Percentiles rank a stretch among this genome's conserved stretches.
Evolutionary conservation across 1,284 basidiomycete genomes (phyloP).

Genomic region (Trichosporon sp.): DNA sequence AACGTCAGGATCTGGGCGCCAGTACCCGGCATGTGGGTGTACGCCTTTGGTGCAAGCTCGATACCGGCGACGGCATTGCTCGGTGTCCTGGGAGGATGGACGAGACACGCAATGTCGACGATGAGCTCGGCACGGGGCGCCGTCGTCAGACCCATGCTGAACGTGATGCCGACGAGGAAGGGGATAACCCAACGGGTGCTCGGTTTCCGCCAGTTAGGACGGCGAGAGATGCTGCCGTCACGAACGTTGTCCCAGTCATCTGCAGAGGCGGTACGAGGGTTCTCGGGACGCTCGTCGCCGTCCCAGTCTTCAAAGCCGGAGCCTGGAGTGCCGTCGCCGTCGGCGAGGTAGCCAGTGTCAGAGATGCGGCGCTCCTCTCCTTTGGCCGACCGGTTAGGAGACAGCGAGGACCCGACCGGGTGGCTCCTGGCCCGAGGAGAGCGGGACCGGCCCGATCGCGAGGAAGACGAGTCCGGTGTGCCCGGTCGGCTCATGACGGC

Average conservation of each 20-base stretch:
- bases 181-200: constrained; percentile 50
- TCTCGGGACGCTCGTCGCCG: not conserved
- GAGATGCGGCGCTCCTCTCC: not conserved
- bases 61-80: constrained; percentile 21
- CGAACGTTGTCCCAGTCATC: constrained; percentile 41
- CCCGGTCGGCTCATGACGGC: not conserved
- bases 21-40: not conserved
- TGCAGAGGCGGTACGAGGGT: constrained; percentile 18
- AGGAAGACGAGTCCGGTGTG: not conserved
- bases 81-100: constrained; percentile 45
- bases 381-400: not conserved
- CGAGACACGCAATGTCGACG: constrained; percentile 55
- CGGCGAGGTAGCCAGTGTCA: constrained; percentile 25
- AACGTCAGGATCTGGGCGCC: not conserved
- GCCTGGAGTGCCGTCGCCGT: constrained; percentile 21
- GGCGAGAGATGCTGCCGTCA: constrained; percentile 38
- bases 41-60: not conserved
- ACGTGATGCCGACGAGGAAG: constrained; percentile 44
- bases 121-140: constrained; percentile 51
- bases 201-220: constrained; percentile 49
- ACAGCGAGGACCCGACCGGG: not conserved
- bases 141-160: constrained; percentile 48
- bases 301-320: not conserved
- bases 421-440: not conserved
- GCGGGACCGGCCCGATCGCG: not conserved